phyloP scores from a whole-genome alignment of 495 filamentous ascomycete species.

The Coniosporium apollinis region DNA sequence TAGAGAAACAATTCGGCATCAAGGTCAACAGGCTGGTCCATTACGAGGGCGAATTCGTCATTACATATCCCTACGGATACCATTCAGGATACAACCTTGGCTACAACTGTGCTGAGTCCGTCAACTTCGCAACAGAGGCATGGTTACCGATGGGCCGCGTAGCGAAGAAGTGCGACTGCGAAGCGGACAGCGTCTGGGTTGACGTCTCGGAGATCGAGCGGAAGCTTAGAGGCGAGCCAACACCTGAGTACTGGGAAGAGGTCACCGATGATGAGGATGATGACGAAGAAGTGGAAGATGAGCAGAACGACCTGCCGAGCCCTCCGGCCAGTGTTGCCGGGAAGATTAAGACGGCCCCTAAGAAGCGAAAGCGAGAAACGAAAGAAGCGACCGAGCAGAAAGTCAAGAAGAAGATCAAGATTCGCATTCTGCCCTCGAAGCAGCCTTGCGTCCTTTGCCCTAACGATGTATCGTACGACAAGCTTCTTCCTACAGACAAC shows the following conservation, averaged over 20 bases:
- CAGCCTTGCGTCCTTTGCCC: conserved; percentile 90
- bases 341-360: conserved; percentile 35
- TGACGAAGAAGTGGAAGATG: conserved; percentile 43
- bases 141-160: conserved; percentile 92
- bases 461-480: conserved; percentile 72
- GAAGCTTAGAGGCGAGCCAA: conserved; percentile 79
- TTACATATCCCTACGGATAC: conserved; percentile 96
- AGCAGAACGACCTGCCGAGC: conserved; percentile 51
- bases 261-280: conserved; percentile 63
- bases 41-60: conserved; percentile 93
- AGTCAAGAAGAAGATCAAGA: conserved; percentile 57
- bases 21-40: conserved; percentile 93
- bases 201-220: conserved; percentile 90
- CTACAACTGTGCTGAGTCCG: conserved; percentile 97
- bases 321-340: conserved; percentile 59
- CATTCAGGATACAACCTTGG: conserved; percentile 97
- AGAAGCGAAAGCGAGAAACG: conserved; percentile 41
- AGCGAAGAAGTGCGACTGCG: conserved; percentile 94
- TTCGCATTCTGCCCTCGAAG: conserved; percentile 47
- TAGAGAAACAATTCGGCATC: conserved; percentile 79
- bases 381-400: conserved; percentile 37
- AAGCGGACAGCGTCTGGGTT: conserved; percentile 94
- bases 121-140: conserved; percentile 90
- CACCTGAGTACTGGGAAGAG: conserved; percentile 70
- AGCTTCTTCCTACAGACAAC: conserved; percentile 73